These are phyloP conservation scores for Coemansia sp. DNA, from an alignment of 192 early-diverging fungal species.

Conservation along the genomic window DNA sequence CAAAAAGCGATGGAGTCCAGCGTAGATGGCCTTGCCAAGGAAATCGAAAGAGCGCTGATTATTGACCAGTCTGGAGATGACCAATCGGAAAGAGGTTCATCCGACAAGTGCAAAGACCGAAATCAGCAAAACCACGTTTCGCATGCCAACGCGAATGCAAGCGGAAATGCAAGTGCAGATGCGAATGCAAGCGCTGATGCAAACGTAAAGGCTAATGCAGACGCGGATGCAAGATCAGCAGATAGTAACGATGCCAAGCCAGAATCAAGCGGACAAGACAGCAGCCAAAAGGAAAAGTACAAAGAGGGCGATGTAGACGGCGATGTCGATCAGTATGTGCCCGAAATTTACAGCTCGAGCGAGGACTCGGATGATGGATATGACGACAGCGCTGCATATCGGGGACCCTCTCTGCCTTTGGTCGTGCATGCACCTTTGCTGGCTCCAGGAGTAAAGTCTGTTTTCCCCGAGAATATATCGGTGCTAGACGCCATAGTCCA, in stretches of 20 bases:
- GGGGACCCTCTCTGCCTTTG: conserved; percentile 9
- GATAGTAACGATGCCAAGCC: not conserved
- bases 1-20: not conserved
- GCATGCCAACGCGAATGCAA: not conserved
- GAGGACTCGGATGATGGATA: conserved; percentile 12
- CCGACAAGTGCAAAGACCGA: no score
- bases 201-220: not conserved
- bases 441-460: conserved; percentile 7
- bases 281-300: not conserved
- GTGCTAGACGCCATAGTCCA: conserved; percentile 33
- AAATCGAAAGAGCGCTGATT: conserved; percentile 24
- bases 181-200: not conserved
- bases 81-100: no score
- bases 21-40: conserved; percentile 28
- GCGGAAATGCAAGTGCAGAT: not conserved
- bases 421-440: conserved; percentile 20
- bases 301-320: conserved; percentile 6
- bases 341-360: conserved; percentile 20
- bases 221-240: not conserved
- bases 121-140: no score
- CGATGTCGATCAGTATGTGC: conserved; percentile 5
- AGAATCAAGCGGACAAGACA: not conserved
- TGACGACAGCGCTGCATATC: not conserved
- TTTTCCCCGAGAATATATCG: conserved; percentile 20
- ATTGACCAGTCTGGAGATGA: conserved; percentile 6